Base-by-base conservation (phyloP, 2,329 filamentous ascomycete genomes). In the Penicillium digitatum region DNA sequence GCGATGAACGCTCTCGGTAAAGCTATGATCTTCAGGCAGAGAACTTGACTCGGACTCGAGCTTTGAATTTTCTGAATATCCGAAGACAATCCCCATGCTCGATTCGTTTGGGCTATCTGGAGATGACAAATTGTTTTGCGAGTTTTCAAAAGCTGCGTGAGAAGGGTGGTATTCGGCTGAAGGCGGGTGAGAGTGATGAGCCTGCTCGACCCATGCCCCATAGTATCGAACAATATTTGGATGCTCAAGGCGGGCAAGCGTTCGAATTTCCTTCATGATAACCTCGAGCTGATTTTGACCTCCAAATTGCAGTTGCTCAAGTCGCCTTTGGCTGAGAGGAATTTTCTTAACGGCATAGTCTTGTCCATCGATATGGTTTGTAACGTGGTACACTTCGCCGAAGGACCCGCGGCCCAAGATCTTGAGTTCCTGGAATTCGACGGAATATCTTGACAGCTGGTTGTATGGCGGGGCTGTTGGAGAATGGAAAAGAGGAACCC, bases 321-420 rank as follows among this genome's bases (percentile, higher is more conserved):
- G 72, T 24, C 80, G 75, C 42, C 76, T 73, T 37, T 78, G 72
- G 46, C 79, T 82, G 7, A 88, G 72, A 0, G 80, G 77, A 8
- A 88, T 84, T 57, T 85, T 84, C 66, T 88, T 88, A 46, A 88
- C 77, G 0, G 86, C 86, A 63, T 88, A 88, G 35, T 80, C 73
- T 42, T 80, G 78, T 7, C 80, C 79, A 64, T 88, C 86, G 6
- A 88, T 78, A 48, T 80, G 78, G 59, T 87, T 82, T 45, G 74
- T 78, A 11, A 81, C 84, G 59, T 82, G 82, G 65, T 80, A 88
- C 2, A 88, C 86, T 35, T 79, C 79, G 1, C 84, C 85, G 64
- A 86, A 88, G 0, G 85, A 86, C 14, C 86, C 86, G 65, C 81
- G 84, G 1, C 85, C 85, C 3, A 88, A 75, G 1, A 83, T 65